Conservation (phyloP, 306 rosid species). For the Cucurbita argyrosperma region DNA sequence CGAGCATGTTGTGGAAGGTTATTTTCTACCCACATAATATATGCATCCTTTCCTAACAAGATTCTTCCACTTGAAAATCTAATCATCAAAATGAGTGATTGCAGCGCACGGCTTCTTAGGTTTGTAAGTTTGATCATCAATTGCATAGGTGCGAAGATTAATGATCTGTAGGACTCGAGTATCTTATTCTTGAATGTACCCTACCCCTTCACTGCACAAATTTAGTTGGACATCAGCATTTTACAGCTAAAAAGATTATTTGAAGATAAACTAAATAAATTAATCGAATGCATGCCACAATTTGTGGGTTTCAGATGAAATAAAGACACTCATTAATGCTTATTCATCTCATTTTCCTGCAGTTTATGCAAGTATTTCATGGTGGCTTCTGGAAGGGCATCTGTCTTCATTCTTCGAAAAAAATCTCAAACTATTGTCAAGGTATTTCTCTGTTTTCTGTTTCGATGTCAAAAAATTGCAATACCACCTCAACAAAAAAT, state of each 20-base stretch:
- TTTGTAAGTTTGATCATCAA: neutral
- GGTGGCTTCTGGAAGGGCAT: constrained; percentile 42
- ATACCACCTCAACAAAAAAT: neutral
- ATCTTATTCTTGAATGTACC: neutral
- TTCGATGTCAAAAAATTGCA: neutral
- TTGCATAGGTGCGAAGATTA: neutral
- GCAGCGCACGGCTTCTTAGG: neutral
- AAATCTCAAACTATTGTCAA: constrained; percentile 22
- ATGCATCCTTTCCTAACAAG: constrained; percentile 1
- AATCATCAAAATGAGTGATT: neutral
- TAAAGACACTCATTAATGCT: neutral
- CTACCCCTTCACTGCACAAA: neutral
- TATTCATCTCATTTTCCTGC: constrained; percentile 9
- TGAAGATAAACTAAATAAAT: neutral
- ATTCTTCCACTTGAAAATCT: constrained; percentile 1
- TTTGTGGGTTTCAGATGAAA: neutral
- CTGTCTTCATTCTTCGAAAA: constrained; percentile 19
- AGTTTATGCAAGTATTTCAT: constrained; percentile 48
- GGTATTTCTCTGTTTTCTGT: constrained; percentile 12
- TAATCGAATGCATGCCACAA: neutral
- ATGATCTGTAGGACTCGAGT: neutral
- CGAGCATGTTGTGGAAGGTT: constrained; percentile 79
- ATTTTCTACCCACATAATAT: neutral
- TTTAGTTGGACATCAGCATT: neutral
- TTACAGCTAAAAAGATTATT: neutral